phyloP scores from a whole-genome alignment of 208 protist species.

The Sergeia podlipaevii region DNA sequence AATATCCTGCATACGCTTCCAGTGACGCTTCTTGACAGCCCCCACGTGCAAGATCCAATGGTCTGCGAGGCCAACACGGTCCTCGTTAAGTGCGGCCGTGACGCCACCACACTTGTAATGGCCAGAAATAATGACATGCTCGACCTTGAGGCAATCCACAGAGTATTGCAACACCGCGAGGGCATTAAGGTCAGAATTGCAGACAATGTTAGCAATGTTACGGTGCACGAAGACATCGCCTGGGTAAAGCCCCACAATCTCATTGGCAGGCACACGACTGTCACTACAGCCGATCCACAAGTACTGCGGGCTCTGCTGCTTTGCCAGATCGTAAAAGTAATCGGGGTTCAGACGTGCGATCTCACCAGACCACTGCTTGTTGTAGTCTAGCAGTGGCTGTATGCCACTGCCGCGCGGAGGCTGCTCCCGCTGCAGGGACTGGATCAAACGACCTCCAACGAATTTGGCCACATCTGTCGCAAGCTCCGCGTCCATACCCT shows the following conservation, averaged over 20 bases:
- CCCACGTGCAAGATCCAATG: constrained; percentile 78
- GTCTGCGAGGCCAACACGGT: constrained; percentile 62
- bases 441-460: constrained; percentile 40
- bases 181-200: constrained; percentile 88
- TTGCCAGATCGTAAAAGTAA: constrained; percentile 79
- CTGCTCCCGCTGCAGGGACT: constrained; percentile 55
- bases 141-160: constrained; percentile 90
- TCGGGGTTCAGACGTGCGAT: constrained; percentile 73
- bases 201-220: constrained; percentile 94
- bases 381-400: constrained; percentile 82
- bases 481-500: constrained; percentile 1
- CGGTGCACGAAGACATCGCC: constrained; percentile 94
- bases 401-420: constrained; percentile 66
- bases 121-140: constrained; percentile 94
- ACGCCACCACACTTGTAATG: constrained; percentile 95
- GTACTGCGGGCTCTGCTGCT: constrained; percentile 87
- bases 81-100: constrained; percentile 49
- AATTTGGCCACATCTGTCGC: constrained; percentile 20
- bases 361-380: constrained; percentile 82
- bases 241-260: constrained; percentile 84
- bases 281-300: constrained; percentile 95
- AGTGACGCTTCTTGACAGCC: constrained; percentile 63
- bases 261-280: constrained; percentile 79
- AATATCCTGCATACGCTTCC: constrained; percentile 55
- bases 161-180: constrained; percentile 92